Evolutionary conservation across 371 early-diverging fungal species (phyloP), one percentile per base, ranked within the genome.

Genomic region (Mortierella sp.): DNA sequence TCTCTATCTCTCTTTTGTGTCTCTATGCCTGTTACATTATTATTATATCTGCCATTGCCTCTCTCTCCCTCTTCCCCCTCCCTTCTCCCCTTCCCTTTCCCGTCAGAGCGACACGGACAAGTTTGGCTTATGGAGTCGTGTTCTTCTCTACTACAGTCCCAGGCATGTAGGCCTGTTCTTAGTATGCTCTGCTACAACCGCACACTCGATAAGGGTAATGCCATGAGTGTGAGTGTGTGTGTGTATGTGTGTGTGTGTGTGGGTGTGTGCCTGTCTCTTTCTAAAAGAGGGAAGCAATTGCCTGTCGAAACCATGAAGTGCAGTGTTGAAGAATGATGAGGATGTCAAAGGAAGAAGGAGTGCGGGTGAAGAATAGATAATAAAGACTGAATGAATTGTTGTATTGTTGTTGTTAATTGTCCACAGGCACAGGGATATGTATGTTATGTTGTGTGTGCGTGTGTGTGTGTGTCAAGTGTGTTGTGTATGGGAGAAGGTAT

Each of bases 221-320:
- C 42, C 5, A n/a, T 55, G n/a, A 7, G 1, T 26, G 57, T n/a
- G 57, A 0, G 10, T n/a, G 57, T 10, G n/a, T 60, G 31, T 0
- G 16, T 26, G 28, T 14, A 6, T 60, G 28, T 60, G 16, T 34
- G 14, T 60, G 48, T 47, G 48, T 13, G 48, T 13, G 52, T 14
- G 8, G 11, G 8, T 50, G 52, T 50, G 24, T 13, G 13, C 24
- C 52, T 52, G 52, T 52, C 58, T 58, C 58, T 28, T 58, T 58
- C 58, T 58, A 58, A 34, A 50, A 72, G 24, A n/a, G 72, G 47
- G 72, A 63, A 63, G 31, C 63, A 34, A 34, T 31, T 63, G 63
- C 7, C 11, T 5, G 6, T 55, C 31, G 19, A 34, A 13, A 34
- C 19, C 19, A 16, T 34, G 57, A 26, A 4, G 58, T 5, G 58